These are phyloP conservation scores for Rhododendron ovatum DNA, from an alignment of 148 eudicot genomes.

Conservation along the genomic window DNA sequence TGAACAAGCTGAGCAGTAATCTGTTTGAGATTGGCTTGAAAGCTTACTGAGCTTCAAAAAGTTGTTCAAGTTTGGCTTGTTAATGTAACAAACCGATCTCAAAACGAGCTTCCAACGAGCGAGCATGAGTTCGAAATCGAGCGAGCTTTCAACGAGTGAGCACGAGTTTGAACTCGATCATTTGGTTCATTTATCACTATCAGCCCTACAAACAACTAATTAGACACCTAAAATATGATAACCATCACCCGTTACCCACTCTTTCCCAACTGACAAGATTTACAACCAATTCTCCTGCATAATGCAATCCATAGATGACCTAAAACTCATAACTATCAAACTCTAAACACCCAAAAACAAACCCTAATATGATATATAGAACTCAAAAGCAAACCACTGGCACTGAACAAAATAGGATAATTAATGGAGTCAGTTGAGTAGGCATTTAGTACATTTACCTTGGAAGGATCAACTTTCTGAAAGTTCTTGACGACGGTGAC, in stretches of 20 bases:
- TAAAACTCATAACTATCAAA: neutral
- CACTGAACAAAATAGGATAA: neutral
- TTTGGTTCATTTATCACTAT: neutral
- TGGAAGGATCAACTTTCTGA: conserved; percentile 89
- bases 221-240: neutral
- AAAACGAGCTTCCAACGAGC: too few species aligned
- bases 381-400: neutral
- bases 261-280: neutral
- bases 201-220: neutral
- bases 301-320: neutral
- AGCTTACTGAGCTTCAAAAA: neutral
- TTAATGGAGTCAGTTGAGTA: neutral
- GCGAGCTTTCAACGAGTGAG: too few species aligned
- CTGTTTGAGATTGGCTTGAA: neutral
- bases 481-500: conserved; percentile 69
- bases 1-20: neutral
- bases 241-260: neutral
- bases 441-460: conserved; percentile 34
- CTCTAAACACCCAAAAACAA: neutral
- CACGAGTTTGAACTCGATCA: too few species aligned
- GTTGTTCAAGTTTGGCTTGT: neutral
- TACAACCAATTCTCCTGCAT: neutral
- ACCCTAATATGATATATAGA: neutral
- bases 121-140: too few species aligned
- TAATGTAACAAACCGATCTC: neutral